Evolutionary conservation across 345 rosid genomes (phyloP), one percentile per base, ranked within the genome.

Genomic region (Populus deltoides): DNA sequence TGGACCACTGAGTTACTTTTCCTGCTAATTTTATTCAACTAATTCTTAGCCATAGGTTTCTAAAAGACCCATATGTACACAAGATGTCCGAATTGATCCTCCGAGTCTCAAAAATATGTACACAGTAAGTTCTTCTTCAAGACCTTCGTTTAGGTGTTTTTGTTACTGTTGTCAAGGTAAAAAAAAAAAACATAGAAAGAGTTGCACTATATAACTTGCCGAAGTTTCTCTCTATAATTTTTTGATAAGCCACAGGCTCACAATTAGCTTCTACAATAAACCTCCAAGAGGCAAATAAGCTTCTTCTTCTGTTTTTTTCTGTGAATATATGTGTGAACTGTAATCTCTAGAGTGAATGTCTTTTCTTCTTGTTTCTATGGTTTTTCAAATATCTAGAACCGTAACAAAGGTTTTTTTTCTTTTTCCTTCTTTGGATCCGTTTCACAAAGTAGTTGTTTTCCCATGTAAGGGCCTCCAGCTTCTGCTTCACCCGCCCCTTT

Each of bases 1-100:
- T 83, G 89, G 88, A 86, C 87, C 88, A 84, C 87, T 7, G 41
- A 7, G 59, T 71, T 80, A 33, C 78, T 73, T 75, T 71, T 73
- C 77, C 72, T 45, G 10, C 77, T 41, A 66, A 78, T 15, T 75
- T 63, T 78, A 62, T 27, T 31, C 27, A 59, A 36, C 24, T 6
- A 11, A 22, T 35, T 75, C 24, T 24, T 53, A 22, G 20, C 72
- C 13, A 47, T 49, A 18, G 33, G 22, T 33, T 72, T 57, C 65
- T 22, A 43, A 38, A 33, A 61, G 33, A 17, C 22, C 45, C 41
- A 57, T 10, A n/a, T 6, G 7, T 1, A 38, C 9, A 8, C 31
- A 63, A 74, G 66, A 39, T 74, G 36, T 66, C 55, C 68, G 65
- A 68, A 66, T 75, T 25, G 65, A 59, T 59, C 29, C 16, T 10